Evolutionary conservation across 2,329 filamentous ascomycete species (phyloP).

Genomic region (Chrysoporthe puriensis): DNA sequence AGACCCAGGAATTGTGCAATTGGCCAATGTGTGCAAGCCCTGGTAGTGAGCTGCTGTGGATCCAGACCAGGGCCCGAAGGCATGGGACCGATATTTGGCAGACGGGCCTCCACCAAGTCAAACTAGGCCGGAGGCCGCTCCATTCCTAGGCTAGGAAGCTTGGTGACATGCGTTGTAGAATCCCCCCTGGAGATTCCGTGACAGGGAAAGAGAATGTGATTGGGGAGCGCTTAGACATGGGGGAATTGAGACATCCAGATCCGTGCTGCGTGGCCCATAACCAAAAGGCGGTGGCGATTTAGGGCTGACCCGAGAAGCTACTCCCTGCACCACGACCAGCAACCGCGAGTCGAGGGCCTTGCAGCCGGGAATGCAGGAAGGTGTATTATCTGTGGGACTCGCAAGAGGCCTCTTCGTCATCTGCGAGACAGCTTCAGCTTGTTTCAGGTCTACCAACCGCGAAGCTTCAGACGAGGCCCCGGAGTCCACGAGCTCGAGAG

Average conservation of each 20-base stretch:
- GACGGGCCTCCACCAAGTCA: background rate
- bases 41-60: background rate
- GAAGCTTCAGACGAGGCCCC: background rate
- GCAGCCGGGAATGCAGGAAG: conserved; percentile 8
- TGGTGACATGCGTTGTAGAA: background rate
- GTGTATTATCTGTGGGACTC: conserved; percentile 17
- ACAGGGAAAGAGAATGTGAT: background rate
- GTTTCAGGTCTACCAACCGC: conserved; percentile 12
- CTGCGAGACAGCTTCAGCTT: conserved; percentile 10
- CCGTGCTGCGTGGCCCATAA: conserved; percentile 6
- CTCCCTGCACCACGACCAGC: conserved; percentile 14
- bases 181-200: background rate
- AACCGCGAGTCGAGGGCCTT: conserved; percentile 9
- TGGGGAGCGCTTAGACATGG: background rate
- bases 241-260: background rate
- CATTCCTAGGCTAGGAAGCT: background rate
- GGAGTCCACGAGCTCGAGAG: background rate
- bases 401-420: conserved; percentile 25
- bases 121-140: background rate
- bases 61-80: background rate
- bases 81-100: background rate
- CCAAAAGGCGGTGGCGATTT: conserved; percentile 26
- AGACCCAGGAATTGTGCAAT: background rate
- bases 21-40: background rate
- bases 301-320: conserved; percentile 20